Percentiles rank a stretch among this genome's conserved stretches.
These are phyloP conservation scores for Furcasterigmium furcatum DNA, from an alignment of 2,329 filamentous ascomycete genomes.

Conservation along the genomic window DNA sequence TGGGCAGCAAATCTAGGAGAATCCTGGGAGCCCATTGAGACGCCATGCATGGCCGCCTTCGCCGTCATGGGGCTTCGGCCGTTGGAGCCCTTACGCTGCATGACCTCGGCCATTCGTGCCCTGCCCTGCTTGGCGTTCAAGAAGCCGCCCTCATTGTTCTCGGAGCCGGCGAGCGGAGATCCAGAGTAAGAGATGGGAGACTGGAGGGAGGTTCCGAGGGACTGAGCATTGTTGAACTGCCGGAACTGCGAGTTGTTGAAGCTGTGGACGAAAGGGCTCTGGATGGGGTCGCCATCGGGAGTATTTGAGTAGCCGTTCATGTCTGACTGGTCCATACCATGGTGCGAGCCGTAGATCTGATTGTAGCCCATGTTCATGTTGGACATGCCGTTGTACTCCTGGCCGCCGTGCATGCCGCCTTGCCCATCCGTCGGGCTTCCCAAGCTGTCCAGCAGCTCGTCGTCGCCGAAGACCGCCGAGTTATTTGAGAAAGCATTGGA, in stretches of 20 bases:
- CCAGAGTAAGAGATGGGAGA: constrained; percentile 48
- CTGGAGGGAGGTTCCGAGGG: constrained; percentile 52
- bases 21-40: constrained; percentile 67
- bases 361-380: constrained; percentile 56
- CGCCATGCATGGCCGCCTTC: constrained; percentile 73
- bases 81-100: constrained; percentile 72
- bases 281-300: constrained; percentile 86
- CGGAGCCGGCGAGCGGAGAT: constrained; percentile 45
- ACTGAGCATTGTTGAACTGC: constrained; percentile 58
- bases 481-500: constrained; percentile 73
- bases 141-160: constrained; percentile 47
- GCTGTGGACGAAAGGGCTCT: constrained; percentile 80
- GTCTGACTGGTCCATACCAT: constrained; percentile 63
- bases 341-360: constrained; percentile 51
- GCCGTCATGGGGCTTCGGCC: constrained; percentile 79
- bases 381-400: constrained; percentile 55
- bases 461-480: constrained; percentile 78
- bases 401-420: constrained; percentile 46
- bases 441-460: constrained; percentile 79
- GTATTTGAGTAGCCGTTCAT: constrained; percentile 86
- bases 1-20: constrained; percentile 71
- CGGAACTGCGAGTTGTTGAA: constrained; percentile 79
- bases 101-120: constrained; percentile 55
- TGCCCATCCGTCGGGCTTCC: constrained; percentile 52
- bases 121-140: constrained; percentile 54